Evolutionary conservation across 2,329 filamentous ascomycete genomes (phyloP).

Genomic region (Penicillium brasilianum): DNA sequence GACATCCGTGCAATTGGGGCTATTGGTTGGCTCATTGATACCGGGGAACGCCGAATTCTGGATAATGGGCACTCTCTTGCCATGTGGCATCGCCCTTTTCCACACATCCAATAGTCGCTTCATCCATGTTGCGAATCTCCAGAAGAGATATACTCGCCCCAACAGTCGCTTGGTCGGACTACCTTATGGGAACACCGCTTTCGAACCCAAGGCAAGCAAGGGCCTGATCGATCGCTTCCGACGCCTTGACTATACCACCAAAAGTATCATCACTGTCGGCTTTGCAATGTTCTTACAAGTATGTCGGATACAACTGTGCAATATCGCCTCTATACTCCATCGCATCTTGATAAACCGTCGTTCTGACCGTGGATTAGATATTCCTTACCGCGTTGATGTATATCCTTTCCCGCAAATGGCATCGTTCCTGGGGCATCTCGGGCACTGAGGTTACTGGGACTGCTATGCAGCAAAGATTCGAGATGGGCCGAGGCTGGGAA

Average conservation of each 20-base stretch:
- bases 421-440: slow-evolving; percentile 33
- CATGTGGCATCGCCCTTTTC: slow-evolving; percentile 68
- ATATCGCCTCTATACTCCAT: too few relatives aligned
- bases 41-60: slow-evolving; percentile 65
- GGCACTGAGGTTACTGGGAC: slow-evolving; percentile 61
- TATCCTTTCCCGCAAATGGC: slow-evolving; percentile 47
- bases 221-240: slow-evolving; percentile 31
- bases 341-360: neutral
- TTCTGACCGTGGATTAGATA: slow-evolving; percentile 1
- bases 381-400: slow-evolving; percentile 57
- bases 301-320: neutral
- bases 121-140: slow-evolving; percentile 61
- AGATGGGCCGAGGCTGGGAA: slow-evolving; percentile 61
- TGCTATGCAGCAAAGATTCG: slow-evolving; percentile 49
- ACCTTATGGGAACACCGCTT: slow-evolving; percentile 1
- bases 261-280: slow-evolving; percentile 49
- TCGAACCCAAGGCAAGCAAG: slow-evolving; percentile 10
- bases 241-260: slow-evolving; percentile 31
- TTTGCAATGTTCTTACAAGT: slow-evolving; percentile 56
- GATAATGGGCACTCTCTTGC: slow-evolving; percentile 70
- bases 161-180: slow-evolving; percentile 13
- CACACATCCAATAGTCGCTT: slow-evolving; percentile 69
- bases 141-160: slow-evolving; percentile 51
- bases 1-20: slow-evolving; percentile 41
- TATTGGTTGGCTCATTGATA: slow-evolving; percentile 42